Base-by-base conservation (phyloP, 495 filamentous ascomycete genomes). In the Cladorrhinum samala region DNA sequence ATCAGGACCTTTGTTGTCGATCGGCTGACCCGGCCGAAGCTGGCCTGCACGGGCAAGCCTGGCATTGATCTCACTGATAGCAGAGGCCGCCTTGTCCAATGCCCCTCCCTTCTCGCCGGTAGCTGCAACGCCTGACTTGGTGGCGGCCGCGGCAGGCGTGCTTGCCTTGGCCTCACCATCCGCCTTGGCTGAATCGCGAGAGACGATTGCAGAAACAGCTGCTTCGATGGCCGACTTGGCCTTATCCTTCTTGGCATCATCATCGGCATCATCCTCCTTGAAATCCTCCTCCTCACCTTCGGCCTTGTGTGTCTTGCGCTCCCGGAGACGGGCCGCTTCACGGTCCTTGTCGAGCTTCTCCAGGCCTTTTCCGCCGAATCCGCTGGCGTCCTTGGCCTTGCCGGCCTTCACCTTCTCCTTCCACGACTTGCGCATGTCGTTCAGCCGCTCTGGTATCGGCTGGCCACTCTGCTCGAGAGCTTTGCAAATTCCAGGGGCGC, bases 1-100 rank as follows among this genome's bases (percentile, higher is more conserved):
- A 72, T 99, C 93, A 11, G 93, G 93, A 3, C 93, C 93, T 67
- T 96, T 95, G 68, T 99, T 99, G 74, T 99, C 93, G 64, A 96
- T 96, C 16, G 94, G 93, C 44, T 95, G 89, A 5, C 93, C 94
- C 2, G 86, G 85, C 58, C 92, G 84, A 60, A 96, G 81, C 60
- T 90, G 86, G 51, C 89, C 88, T 27, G 87, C 87, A 54, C 88
- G 84, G 60, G 88, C 92, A 18, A 98, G 73, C 52, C 92, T 89
- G 37, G 84, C 83, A 66, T 94, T 83, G 65, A 97, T 95, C 63
- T 83, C 84, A 53, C 85, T 88, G 58, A 90, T 90, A 6, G 91
- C 93, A 25, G 82, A 84, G 37, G 83, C 83, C 49, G 94, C 93
- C 68, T 87, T 87, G 62, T 92, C 91, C 53, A 96, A 73, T 7